Conservation (phyloP, 805 yeast species). For the Ascoidea asiatica region DNA sequence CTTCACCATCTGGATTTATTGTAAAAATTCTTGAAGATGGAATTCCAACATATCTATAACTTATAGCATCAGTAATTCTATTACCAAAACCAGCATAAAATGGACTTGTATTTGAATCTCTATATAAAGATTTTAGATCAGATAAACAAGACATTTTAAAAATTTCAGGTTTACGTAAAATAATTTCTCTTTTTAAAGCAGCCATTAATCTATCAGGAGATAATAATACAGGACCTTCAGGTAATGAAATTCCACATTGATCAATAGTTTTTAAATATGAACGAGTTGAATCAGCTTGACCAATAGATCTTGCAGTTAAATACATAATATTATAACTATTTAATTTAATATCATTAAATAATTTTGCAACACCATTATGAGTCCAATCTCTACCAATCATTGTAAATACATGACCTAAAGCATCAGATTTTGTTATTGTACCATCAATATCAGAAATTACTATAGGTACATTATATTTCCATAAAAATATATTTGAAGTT, state of each 20-base stretch:
- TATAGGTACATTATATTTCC: constrained; percentile 78
- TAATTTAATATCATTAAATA: constrained; percentile 71
- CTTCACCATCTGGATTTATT: constrained; percentile 93
- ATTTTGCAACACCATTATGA: constrained; percentile 85
- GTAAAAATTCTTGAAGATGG: constrained; percentile 93
- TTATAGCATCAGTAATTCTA: constrained; percentile 89
- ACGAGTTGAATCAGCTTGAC: constrained; percentile 87
- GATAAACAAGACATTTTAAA: constrained; percentile 94
- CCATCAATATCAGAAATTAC: constrained; percentile 98
- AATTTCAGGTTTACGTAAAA: constrained; percentile 91
- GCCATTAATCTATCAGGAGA: constrained; percentile 97
- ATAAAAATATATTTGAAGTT: constrained; percentile 58
- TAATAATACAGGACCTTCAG: constrained; percentile 84
- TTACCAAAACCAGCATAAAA: constrained; percentile 98
- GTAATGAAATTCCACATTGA: constrained; percentile 65
- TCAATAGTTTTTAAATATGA: constrained; percentile 65
- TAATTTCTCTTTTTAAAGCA: constrained; percentile 83
- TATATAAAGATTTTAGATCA: constrained; percentile 69
- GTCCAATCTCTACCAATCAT: constrained; percentile 98
- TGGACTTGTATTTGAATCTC: constrained; percentile 37
- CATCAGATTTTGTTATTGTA: constrained; percentile 95
- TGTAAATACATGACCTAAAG: constrained; percentile 88
- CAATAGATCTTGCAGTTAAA: constrained; percentile 88
- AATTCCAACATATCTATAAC: constrained; percentile 85
- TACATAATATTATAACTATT: constrained; percentile 93